These are phyloP conservation scores for Betula pendula DNA, from an alignment of 306 rosid genomes.

Conservation along the genomic window DNA sequence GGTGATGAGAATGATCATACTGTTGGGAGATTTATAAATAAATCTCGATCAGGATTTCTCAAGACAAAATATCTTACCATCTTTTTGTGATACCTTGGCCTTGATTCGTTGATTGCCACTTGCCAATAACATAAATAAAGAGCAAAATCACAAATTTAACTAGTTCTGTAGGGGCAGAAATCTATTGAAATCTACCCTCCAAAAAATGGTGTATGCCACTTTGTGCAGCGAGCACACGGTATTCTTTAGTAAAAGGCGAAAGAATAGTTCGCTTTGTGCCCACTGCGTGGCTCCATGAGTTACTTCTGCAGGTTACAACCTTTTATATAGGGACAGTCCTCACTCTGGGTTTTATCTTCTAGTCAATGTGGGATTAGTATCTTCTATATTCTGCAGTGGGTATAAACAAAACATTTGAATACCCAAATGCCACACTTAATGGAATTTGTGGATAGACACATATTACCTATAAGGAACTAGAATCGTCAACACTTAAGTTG, in stretches of 20 bases:
- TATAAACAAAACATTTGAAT: background rate
- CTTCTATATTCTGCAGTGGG: background rate
- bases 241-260: constrained; percentile 31
- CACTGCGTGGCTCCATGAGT: background rate
- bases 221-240: background rate
- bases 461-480: background rate
- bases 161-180: background rate
- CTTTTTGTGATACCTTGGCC: too few species aligned
- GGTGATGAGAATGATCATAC: too few species aligned
- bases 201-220: constrained; percentile 14
- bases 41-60: too few species aligned
- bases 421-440: too few species aligned
- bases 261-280: constrained; percentile 25
- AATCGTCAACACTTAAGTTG: too few species aligned
- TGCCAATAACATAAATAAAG: too few species aligned
- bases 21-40: too few species aligned
- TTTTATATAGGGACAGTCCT: background rate
- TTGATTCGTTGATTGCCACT: too few species aligned
- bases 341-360: background rate
- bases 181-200: background rate
- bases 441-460: background rate
- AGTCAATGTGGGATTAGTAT: background rate
- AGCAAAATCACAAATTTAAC: background rate
- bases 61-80: too few species aligned
- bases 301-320: background rate